phyloP scores from a whole-genome alignment of 495 filamentous ascomycete species.

The Saxophila tyrrhenica region DNA sequence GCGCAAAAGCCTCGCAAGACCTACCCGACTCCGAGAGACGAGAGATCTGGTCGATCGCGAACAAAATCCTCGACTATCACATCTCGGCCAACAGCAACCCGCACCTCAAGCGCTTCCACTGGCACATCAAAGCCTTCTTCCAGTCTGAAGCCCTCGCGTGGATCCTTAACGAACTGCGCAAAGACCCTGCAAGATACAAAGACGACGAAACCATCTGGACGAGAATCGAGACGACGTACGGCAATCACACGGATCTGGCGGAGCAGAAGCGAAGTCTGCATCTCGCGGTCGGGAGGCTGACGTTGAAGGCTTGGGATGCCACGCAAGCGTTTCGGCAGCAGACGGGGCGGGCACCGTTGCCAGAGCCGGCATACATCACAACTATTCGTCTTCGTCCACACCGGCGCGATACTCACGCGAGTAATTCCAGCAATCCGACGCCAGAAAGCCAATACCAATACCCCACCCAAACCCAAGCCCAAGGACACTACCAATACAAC shows the following conservation, averaged over 20 bases:
- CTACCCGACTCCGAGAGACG: conserved; percentile 2
- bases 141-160: conserved; percentile 19
- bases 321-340: not conserved
- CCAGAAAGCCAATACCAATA: not conserved
- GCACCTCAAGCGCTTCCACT: conserved; percentile 9
- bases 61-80: conserved; percentile 12
- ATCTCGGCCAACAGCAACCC: conserved; percentile 9
- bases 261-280: conserved; percentile 5
- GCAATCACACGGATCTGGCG: conserved; percentile 5
- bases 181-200: not conserved
- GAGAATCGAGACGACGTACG: conserved; percentile 6
- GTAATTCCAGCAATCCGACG: not conserved
- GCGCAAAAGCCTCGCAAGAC: not conserved
- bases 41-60: conserved; percentile 9
- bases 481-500: not conserved
- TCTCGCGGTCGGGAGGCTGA: conserved; percentile 11
- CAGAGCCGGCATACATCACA: conserved; percentile 5
- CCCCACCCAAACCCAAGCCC: too few species aligned
- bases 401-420: not conserved
- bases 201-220: conserved; percentile 6
- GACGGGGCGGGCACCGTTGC: not conserved
- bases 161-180: conserved; percentile 14
- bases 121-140: conserved; percentile 18
- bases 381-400: not conserved
- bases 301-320: conserved; percentile 17